Conservation (phyloP, 768 basidiomycete species). For the Suillus spraguei region DNA sequence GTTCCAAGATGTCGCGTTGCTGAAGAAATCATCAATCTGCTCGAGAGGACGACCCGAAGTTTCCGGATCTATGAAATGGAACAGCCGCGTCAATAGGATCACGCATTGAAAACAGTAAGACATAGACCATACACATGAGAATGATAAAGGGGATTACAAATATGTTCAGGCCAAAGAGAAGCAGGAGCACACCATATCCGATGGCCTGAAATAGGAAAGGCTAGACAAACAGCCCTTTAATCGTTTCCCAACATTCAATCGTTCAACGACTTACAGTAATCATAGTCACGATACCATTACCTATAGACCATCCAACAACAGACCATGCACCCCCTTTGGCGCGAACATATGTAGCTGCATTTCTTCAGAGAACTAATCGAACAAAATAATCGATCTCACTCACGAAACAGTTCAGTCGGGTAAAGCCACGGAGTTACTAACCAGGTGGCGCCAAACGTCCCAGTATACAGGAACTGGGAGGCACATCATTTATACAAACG, state of each 20-base stretch:
- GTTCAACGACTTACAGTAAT: slow-evolving; percentile 9
- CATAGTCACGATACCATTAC: slow-evolving; percentile 14
- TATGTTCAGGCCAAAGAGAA: slow-evolving; percentile 14
- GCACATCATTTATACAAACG: neutral
- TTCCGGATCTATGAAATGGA: slow-evolving; percentile 10
- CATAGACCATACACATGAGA: slow-evolving; percentile 9
- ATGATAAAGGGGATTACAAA: slow-evolving; percentile 13
- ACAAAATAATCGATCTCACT: neutral
- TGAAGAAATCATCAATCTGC: slow-evolving; percentile 13
- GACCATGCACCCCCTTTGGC: slow-evolving; percentile 13
- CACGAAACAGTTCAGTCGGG: slow-evolving; percentile 15
- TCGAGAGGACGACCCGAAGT: slow-evolving; percentile 11
- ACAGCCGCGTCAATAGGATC: neutral
- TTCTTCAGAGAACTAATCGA: neutral
- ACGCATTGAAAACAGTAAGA: neutral
- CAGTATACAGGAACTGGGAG: slow-evolving; percentile 15
- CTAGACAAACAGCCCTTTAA: neutral
- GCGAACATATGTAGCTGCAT: slow-evolving; percentile 9
- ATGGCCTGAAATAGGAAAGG: slow-evolving; percentile 16
- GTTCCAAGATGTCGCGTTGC: slow-evolving; percentile 14
- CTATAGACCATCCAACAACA: slow-evolving; percentile 13
- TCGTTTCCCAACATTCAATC: no score
- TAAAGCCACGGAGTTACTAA: slow-evolving; percentile 16
- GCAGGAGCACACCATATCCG: slow-evolving; percentile 12
- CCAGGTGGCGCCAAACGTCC: slow-evolving; percentile 16